Percentiles rank a stretch among this genome's conserved stretches.
Evolutionary conservation across 164 flowering plant genomes (phyloP).

Genomic region (Litsea cubeba): DNA sequence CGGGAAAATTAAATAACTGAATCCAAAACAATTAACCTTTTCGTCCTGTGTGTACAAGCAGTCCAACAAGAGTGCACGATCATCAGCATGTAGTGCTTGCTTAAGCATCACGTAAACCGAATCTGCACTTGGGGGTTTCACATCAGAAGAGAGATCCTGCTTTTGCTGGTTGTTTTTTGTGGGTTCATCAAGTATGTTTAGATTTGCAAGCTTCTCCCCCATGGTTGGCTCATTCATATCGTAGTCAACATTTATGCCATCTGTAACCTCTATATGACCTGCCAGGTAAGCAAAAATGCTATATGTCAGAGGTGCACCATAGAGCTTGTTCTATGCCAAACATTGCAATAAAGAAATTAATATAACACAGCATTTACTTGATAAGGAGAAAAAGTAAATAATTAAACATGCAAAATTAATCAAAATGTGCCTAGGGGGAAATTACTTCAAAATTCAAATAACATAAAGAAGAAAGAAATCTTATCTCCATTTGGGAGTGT

Average conservation of each 20-base stretch:
- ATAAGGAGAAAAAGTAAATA: background rate
- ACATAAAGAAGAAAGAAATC: too few relatives aligned
- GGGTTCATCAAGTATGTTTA: slow-evolving; percentile 32
- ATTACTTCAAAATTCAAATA: too few relatives aligned
- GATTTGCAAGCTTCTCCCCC: slow-evolving; percentile 75
- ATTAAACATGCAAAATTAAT: background rate
- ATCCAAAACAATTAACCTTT: slow-evolving; percentile 42
- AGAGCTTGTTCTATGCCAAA: slow-evolving; percentile 1
- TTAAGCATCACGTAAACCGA: slow-evolving; percentile 79
- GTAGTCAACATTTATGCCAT: slow-evolving; percentile 28
- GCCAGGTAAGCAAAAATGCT: slow-evolving; percentile 4
- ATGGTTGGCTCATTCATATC: slow-evolving; percentile 75
- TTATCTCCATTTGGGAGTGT: too few relatives aligned
- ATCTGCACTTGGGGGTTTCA: slow-evolving; percentile 85
- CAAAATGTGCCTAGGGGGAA: background rate
- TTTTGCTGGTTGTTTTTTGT: slow-evolving; percentile 16
- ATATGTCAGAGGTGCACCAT: background rate
- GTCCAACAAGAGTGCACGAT: slow-evolving; percentile 64
- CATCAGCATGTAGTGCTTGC: slow-evolving; percentile 92
- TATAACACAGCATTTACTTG: background rate
- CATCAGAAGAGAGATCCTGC: slow-evolving; percentile 21
- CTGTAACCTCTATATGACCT: slow-evolving; percentile 27
- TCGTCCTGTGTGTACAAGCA: slow-evolving; percentile 79
- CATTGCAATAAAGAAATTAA: background rate
- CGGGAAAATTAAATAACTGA: background rate